These are phyloP conservation scores for Coprinopsis sp. DNA, from an alignment of 768 basidiomycete species.

Conservation along the genomic window DNA sequence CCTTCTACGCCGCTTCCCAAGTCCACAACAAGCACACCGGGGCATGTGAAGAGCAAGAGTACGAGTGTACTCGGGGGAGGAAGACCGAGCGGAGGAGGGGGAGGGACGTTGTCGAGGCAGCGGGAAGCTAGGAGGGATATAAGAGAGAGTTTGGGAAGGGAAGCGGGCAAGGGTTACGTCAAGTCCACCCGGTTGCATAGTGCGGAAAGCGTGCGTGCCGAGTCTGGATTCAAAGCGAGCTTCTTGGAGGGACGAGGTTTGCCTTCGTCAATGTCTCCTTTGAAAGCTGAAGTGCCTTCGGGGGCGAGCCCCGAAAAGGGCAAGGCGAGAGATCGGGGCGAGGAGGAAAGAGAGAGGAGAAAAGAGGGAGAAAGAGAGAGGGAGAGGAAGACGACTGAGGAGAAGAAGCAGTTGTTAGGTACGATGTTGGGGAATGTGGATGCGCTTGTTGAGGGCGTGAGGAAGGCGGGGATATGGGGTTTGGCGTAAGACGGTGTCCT, in stretches of 20 bases:
- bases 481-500: constrained; percentile 30
- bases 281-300: neutral
- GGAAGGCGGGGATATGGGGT: constrained; percentile 86
- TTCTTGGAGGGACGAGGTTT: no score
- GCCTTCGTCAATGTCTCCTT: no score
- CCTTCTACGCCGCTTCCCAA: no score
- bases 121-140: no score
- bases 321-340: constrained; percentile 5
- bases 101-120: neutral
- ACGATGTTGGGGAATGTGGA: constrained; percentile 90
- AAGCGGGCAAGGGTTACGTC: no score
- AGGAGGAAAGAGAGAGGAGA: constrained; percentile 12
- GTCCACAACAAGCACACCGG: no score
- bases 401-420: constrained; percentile 78
- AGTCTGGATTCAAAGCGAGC: constrained; percentile 16
- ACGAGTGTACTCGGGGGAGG: constrained; percentile 2
- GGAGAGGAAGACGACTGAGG: constrained; percentile 62
- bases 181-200: no score
- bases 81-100: neutral
- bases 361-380: constrained; percentile 17
- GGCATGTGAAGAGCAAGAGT: constrained; percentile 10
- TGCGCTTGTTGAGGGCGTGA: constrained; percentile 81
- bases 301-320: neutral
- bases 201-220: constrained; percentile 9
- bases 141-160: no score